Evolutionary conservation across 257 asterid genomes (phyloP).

Genomic region (Solanum peruvianum): DNA sequence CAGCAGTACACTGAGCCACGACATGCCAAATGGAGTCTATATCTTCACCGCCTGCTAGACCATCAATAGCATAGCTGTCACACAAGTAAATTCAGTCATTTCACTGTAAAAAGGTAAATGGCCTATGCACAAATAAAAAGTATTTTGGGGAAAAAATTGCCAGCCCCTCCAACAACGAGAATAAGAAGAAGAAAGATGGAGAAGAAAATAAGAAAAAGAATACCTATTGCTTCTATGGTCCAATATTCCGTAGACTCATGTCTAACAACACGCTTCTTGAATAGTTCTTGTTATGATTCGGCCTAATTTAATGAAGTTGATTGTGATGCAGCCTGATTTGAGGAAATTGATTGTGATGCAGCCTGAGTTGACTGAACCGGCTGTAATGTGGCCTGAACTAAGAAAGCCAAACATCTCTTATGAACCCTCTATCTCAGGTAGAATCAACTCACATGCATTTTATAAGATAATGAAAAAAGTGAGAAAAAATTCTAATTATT

Average conservation of each 20-base stretch:
- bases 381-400: neutral
- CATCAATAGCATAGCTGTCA: slow-evolving; percentile 98
- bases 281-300: neutral
- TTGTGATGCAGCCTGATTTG: neutral
- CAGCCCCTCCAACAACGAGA: no score
- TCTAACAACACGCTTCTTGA: neutral
- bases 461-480: no score
- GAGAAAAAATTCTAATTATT: no score
- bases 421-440: no score
- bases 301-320: neutral
- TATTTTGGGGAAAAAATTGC: no score
- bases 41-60: slow-evolving; percentile 99
- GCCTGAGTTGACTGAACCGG: neutral
- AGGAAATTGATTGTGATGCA: neutral
- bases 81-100: slow-evolving; percentile 27
- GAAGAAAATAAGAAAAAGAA: neutral
- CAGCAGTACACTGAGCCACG: slow-evolving; percentile 98
- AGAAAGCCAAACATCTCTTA: no score
- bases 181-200: no score
- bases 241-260: neutral
- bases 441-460: no score
- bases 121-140: no score
- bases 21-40: slow-evolving; percentile 99
- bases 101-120: neutral
- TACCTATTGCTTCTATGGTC: neutral